A percentile compares a stretch with the other conserved stretches of the same genome.
These are phyloP conservation scores for Chaetoscypha palmicola DNA, from an alignment of 2,329 filamentous ascomycete species.

Conservation along the genomic window DNA sequence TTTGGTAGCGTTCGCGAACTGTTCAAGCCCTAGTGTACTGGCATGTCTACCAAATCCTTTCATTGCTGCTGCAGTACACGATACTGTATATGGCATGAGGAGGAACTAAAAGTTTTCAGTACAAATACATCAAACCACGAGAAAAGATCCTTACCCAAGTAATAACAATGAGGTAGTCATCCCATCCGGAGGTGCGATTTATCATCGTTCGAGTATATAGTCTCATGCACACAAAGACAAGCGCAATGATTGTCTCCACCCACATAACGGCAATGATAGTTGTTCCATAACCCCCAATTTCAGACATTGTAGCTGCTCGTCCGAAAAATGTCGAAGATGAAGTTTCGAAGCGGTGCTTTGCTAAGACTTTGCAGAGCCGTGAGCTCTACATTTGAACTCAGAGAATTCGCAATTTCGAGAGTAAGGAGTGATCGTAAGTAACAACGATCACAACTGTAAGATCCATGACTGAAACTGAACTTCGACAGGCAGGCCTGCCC, in stretches of 20 bases:
- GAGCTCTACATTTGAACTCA: no score
- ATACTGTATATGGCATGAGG: constrained; percentile 10
- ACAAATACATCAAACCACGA: neutral
- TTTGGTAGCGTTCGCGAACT: constrained; percentile 6
- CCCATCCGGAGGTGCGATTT: constrained; percentile 7
- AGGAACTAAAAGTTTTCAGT: constrained; percentile 5
- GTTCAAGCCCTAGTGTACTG: constrained; percentile 1
- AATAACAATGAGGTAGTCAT: constrained; percentile 12
- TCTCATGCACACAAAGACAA: constrained; percentile 10
- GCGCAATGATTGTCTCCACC: constrained; percentile 11
- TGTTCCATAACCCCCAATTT: constrained; percentile 9
- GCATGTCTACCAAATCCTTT: constrained; percentile 13
- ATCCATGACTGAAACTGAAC: no score
- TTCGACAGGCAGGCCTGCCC: no score
- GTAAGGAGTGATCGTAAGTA: no score
- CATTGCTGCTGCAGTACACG: constrained; percentile 4
- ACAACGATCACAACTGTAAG: no score
- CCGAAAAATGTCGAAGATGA: no score
- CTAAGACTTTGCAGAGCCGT: no score
- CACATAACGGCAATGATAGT: constrained; percentile 13
- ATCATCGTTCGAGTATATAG: constrained; percentile 10
- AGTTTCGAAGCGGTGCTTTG: no score
- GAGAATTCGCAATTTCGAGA: no score
- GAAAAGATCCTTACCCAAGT: constrained; percentile 7
- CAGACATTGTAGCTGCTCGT: neutral